phyloP scores from a whole-genome alignment of 768 basidiomycete genomes.

The Cystobasidium ongulense region DNA sequence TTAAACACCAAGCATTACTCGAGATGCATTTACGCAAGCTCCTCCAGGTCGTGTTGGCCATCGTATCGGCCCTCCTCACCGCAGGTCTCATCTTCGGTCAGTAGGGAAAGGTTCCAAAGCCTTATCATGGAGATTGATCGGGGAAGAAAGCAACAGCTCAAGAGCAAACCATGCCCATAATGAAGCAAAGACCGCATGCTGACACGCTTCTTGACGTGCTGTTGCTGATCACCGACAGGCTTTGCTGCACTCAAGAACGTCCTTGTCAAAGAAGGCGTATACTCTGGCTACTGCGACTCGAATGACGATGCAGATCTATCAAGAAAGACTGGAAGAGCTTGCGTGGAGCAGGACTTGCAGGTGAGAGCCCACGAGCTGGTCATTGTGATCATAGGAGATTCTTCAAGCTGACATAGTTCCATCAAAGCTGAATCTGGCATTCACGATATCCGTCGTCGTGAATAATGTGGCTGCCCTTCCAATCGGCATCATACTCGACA shows the following conservation, averaged over 20 bases:
- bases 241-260: slow-evolving; percentile 26
- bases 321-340: slow-evolving; percentile 14
- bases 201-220: neutral
- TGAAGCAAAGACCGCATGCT: neutral
- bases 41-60: slow-evolving; percentile 10
- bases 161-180: too few species aligned
- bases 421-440: slow-evolving; percentile 41
- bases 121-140: neutral
- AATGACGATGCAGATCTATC: neutral
- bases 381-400: neutral
- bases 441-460: slow-evolving; percentile 45
- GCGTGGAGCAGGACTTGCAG: slow-evolving; percentile 20
- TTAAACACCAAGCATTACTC: neutral
- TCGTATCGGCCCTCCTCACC: neutral
- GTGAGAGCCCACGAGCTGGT: neutral
- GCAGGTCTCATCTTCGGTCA: slow-evolving; percentile 25
- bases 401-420: too few species aligned
- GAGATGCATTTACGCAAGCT: neutral
- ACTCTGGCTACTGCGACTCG: slow-evolving; percentile 8
- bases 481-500: slow-evolving; percentile 42
- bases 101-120: neutral
- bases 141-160: neutral
- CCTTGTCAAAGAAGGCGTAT: slow-evolving; percentile 19
- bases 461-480: slow-evolving; percentile 42
- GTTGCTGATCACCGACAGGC: neutral